Base-by-base conservation (phyloP, 257 asterid species). In the Scutellaria galericulata region DNA sequence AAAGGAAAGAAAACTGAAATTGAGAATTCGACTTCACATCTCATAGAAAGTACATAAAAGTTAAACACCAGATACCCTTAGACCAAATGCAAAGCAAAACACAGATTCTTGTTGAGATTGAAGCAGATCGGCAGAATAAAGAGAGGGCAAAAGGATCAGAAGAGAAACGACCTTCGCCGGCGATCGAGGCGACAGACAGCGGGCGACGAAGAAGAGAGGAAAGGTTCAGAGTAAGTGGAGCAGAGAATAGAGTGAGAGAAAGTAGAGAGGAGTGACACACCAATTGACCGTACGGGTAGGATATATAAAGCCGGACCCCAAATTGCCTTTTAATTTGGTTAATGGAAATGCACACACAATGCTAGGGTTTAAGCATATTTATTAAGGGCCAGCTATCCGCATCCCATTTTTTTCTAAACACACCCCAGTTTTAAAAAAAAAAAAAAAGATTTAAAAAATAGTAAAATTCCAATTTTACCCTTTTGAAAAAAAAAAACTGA, bases 251-350 rank as follows among this genome's bases (percentile, higher is more conserved):
- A 8, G 14, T 13, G 3, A 6, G 20, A 13, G 8, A 2, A 7
- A 64, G 12, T 9, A 8, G 48, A 6, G 12, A 8, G 13, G 12
- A 44, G 59, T n/a, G 37, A 7, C 3, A 54, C 45, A 37, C 27
- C 66, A 63, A 18, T 56, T 24, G 27, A 24, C 27, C 27, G 27
- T 24, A 50, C 50, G 14, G 11, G 47, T 13, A 42, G 54, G 56
- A 31, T 24, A 50, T 9, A 0, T 24, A 24, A 24, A 0, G 20
- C 56, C 71, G 78, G 82, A 78, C 78, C 18, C 75, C 75, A 78
- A 72, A 60, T 54, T 41, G 41, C 55, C 35, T 60, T 72, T 51
- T 66, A 78, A 72, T 72, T 24, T 72, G 75, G 69, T 78, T 59
- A 51, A 78, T 56, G 2, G 6, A 56, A 55, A 10, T 9, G 11